Base-by-base conservation (phyloP, 1,284 basidiomycete genomes). In the Fereydounia khargensis region DNA sequence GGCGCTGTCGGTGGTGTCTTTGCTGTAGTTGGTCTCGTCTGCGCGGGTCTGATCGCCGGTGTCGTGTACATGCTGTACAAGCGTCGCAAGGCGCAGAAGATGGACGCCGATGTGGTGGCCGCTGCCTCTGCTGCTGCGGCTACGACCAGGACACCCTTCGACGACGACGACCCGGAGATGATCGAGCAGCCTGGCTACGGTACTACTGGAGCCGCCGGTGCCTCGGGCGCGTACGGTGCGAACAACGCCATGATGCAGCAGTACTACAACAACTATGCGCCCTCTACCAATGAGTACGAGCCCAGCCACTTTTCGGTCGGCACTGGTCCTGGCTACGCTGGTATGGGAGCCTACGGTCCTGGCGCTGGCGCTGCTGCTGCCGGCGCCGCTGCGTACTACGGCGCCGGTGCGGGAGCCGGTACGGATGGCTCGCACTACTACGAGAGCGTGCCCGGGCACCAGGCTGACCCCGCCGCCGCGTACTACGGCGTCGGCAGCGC, bases 91-190 rank as follows among this genome's bases (percentile, higher is more conserved):
- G 58, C 64, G 13, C 64, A 72, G 55, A 65, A 57, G 36, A 75
- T 75, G 73, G 73, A 75, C 40, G 70, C 69, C 27, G 73, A 75
- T 35, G 71, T 75, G 10, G 60, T 71, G 13, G 71, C 71, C 9
- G 73, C 73, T 16, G 71, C 73, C 20, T 68, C 69, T 3, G 73
- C 73, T 19, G 73, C 71, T 10, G 68, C 67, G 4, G 73, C 73
- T 3, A 74, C 68, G 19, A 70, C 54, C 31, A 47, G 73, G 18
- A 73, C 71, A 17, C 73, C 73, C 9, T 75, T 75, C 39, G 73
- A 75, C 42, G 72, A 74, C 33, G 73, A 75, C 34, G 73, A 75
- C 40, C 71, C 72, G 7, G 73, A 74, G 43, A 68, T 73, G 68
- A 67, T 67, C 43, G 67, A 69, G 24, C 48, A 64, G n/a, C 60